Base-by-base conservation (phyloP, 208 protist species). In the Crithidia brevicula region DNA sequence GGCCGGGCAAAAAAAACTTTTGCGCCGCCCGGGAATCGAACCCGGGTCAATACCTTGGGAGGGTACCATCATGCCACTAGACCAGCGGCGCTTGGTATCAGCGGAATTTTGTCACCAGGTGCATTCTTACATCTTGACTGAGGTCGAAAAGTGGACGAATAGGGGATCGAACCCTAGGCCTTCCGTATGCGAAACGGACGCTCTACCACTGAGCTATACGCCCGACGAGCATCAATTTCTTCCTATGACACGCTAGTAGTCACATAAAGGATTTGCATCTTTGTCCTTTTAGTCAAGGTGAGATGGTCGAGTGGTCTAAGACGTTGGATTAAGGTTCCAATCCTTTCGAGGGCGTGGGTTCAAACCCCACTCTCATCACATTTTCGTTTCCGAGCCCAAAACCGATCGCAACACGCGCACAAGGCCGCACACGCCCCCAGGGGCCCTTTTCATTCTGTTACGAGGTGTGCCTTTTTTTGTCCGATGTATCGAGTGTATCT, bases 51-150 rank as follows among this genome's bases (percentile, higher is more conserved):
- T 90, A 92, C 86, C 86, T 92, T 95, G 86, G 86, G 86, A 93
- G 85, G 86, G 86, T 92, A 90, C 82, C 86, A 95, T 95, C 86
- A 92, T 93, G 84, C 86, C 86, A 95, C 89, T 92, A 95, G 86
- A 95, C 86, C 86, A 95, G 76, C 88, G 88, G 88, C 88, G 88
- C 88, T 43, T 20, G 7, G 28, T 2, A 1, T 18, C 10, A 13
- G 0, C 22, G 0, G 9, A 33, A 1, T 62, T 60, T 34, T 15
- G 33, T 30, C 16, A 25, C 47, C 49, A 27, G 0, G 25, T 1
- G 34, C 15, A 23, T 4, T 23, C 4, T 18, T 0, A 3, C 27
- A 4, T 16, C 0, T 27, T 9, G 6, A 7, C 10, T 7, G 10
- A 40, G 15, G 36, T 30, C 0, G 60, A 81, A 79, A 81, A 56